Conservation (phyloP, 2,329 filamentous ascomycete species). For the Microcyclospora tardicrescens region DNA sequence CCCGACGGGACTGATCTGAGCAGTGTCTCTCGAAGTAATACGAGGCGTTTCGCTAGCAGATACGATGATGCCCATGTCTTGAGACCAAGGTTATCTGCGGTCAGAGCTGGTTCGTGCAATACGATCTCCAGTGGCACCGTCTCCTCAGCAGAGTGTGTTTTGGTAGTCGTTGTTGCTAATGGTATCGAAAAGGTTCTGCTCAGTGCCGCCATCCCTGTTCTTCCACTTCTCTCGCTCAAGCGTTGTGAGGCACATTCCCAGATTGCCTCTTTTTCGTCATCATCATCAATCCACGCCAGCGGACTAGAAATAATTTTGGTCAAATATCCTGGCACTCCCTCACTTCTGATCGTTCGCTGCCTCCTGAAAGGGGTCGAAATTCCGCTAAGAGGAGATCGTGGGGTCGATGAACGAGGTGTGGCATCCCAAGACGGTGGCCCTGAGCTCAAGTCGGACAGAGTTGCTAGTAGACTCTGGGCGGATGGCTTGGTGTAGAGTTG, state of each 20-base stretch:
- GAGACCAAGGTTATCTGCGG: conserved; percentile 74
- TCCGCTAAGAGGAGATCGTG: conserved; percentile 11
- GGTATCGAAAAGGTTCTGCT: conserved; percentile 47
- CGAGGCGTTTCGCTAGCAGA: conserved; percentile 62
- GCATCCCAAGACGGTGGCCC: conserved; percentile 57
- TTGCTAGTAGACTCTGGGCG: conserved; percentile 48
- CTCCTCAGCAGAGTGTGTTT: conserved; percentile 3
- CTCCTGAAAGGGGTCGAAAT: conserved; percentile 12
- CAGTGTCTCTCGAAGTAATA: conserved; percentile 17
- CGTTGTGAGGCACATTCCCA: conserved; percentile 71
- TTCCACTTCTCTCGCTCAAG: conserved; percentile 74
- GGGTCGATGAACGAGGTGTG: conserved; percentile 15
- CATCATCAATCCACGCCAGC: conserved; percentile 55
- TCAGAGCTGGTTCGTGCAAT: conserved; percentile 76
- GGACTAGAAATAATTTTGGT: conserved; percentile 54
- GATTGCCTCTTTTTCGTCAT: conserved; percentile 52
- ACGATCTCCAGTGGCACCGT: conserved; percentile 33
- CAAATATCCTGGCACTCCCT: conserved; percentile 51
- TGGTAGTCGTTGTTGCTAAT: conserved; percentile 4
- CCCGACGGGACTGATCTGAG: neutral
- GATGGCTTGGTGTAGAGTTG: conserved; percentile 67
- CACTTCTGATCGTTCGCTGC: conserved; percentile 32
- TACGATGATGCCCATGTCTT: conserved; percentile 96
- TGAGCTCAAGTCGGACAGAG: conserved; percentile 53
- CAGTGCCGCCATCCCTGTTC: conserved; percentile 53